phyloP scores from a whole-genome alignment of 2,329 filamentous ascomycete genomes.

The Lecanicillium sp. region DNA sequence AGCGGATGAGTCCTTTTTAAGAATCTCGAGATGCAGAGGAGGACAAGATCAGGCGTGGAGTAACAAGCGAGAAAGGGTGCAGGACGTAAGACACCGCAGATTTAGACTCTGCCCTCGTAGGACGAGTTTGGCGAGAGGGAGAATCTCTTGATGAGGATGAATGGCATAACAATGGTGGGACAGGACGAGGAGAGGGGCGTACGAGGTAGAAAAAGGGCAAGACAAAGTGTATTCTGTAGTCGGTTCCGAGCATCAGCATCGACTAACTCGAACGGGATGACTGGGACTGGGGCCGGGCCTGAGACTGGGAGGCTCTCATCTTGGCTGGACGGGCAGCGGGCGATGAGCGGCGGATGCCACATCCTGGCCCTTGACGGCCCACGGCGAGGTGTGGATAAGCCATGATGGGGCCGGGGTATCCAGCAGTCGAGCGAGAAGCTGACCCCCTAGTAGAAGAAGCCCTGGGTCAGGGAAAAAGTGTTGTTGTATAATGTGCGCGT shows the following conservation, averaged over 20 bases:
- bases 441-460: background rate
- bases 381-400: too few species aligned
- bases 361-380: too few species aligned
- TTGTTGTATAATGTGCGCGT: too few species aligned
- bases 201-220: slow-evolving; percentile 11
- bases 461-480: background rate
- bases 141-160: slow-evolving; percentile 16
- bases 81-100: slow-evolving; percentile 9
- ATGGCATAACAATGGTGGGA: slow-evolving; percentile 7
- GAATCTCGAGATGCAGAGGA: background rate
- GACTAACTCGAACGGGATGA: background rate
- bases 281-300: background rate
- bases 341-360: too few species aligned
- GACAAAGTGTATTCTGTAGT: slow-evolving; percentile 12
- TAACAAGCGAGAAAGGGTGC: slow-evolving; percentile 5
- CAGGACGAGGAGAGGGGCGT: slow-evolving; percentile 8
- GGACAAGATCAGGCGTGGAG: slow-evolving; percentile 4
- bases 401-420: slow-evolving; percentile 3
- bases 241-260: slow-evolving; percentile 9
- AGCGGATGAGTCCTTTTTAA: slow-evolving; percentile 7
- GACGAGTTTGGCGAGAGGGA: slow-evolving; percentile 24
- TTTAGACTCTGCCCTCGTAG: slow-evolving; percentile 21
- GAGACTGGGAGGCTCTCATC: slow-evolving; percentile 4
- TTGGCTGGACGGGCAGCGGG: slow-evolving; percentile 5
- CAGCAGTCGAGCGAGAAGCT: background rate